These are phyloP conservation scores for Eucalyptus pumila DNA, from an alignment of 345 rosid species.

Conservation along the genomic window DNA sequence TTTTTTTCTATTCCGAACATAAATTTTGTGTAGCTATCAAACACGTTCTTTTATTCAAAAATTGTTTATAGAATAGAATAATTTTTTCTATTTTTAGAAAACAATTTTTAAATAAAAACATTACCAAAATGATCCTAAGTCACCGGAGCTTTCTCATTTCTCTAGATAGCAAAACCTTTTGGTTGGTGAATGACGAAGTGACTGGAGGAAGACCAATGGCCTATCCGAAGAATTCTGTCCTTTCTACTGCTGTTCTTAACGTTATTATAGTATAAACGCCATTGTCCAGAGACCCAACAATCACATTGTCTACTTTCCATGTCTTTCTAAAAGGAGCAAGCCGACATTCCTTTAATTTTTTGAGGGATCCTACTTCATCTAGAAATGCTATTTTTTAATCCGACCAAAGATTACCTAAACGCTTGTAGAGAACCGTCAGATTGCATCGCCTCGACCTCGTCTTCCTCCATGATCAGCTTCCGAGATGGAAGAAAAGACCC, in stretches of 20 bases:
- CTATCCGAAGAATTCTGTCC: neutral
- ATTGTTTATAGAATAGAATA: fast-evolving
- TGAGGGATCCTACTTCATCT: neutral
- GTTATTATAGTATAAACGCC: neutral
- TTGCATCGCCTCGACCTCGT: neutral
- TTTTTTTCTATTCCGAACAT: no score
- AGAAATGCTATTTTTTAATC: neutral
- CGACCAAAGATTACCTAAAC: neutral
- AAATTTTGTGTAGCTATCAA: neutral
- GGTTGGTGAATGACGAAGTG: neutral
- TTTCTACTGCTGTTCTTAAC: neutral
- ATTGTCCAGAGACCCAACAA: neutral
- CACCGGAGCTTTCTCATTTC: neutral
- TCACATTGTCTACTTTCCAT: neutral
- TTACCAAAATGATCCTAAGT: fast-evolving
- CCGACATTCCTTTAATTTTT: neutral
- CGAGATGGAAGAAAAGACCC: neutral
- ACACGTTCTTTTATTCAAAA: no score
- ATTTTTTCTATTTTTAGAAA: no score
- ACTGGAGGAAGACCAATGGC: neutral
- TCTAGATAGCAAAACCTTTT: neutral
- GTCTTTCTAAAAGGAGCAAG: neutral
- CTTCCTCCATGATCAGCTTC: neutral
- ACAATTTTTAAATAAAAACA: no score
- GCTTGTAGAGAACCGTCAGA: neutral